Percentiles rank a stretch among this genome's conserved stretches.
Conservation (phyloP, 148 eudicot genomes). For the Pouteria glomerata region DNA sequence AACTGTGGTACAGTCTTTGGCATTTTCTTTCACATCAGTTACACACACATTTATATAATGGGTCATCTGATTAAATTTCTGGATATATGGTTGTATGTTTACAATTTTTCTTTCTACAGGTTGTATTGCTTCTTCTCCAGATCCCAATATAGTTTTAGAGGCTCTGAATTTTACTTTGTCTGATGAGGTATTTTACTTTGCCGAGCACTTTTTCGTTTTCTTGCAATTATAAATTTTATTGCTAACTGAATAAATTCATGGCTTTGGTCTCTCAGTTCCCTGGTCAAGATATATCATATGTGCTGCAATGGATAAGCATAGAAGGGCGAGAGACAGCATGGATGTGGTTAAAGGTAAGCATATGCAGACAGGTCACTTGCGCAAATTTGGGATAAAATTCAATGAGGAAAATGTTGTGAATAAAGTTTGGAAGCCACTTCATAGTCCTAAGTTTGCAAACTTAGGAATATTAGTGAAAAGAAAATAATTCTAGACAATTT, state of each 20-base stretch:
- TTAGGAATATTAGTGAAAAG: neutral
- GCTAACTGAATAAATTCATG: neutral
- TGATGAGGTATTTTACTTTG: constrained; percentile 16
- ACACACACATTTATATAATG: no score
- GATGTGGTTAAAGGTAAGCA: constrained; percentile 28
- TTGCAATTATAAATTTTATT: neutral
- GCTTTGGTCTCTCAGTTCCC: constrained; percentile 18
- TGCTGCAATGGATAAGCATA: constrained; percentile 17
- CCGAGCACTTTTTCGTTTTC: neutral
- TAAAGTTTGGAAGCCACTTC: neutral
- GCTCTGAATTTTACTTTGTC: constrained; percentile 26
- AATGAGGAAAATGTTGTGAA: neutral
- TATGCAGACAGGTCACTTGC: neutral
- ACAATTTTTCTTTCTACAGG: constrained; percentile 8
- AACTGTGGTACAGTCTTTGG: neutral
- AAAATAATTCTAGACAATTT: neutral
- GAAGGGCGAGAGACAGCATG: constrained; percentile 32
- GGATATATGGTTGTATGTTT: neutral
- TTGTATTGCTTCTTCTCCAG: constrained; percentile 27
- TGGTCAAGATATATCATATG: constrained; percentile 18
- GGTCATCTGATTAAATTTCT: neutral
- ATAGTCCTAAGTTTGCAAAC: neutral
- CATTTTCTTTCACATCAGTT: constrained; percentile 1
- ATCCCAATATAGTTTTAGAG: constrained; percentile 23
- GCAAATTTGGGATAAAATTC: neutral